Conservation (phyloP, 306 rosid genomes). For the Malus orientalis region DNA sequence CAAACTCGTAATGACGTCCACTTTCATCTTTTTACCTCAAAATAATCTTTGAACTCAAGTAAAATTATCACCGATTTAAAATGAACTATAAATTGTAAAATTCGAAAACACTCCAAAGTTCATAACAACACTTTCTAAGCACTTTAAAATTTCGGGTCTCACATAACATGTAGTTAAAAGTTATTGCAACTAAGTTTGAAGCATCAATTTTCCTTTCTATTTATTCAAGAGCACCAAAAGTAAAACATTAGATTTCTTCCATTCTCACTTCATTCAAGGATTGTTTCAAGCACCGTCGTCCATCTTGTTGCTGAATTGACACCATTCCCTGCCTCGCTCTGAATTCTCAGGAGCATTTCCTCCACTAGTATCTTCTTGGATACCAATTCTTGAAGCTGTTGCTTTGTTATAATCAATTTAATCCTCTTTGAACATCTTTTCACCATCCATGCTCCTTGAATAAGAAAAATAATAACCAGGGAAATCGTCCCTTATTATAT, state of each 20-base stretch:
- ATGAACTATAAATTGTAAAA: too few relatives aligned
- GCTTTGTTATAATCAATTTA: constrained; percentile 51
- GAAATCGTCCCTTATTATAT: background rate
- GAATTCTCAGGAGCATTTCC: constrained; percentile 33
- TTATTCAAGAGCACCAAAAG: background rate
- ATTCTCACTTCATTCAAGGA: constrained; percentile 45
- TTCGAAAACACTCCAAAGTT: too few relatives aligned
- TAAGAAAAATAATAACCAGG: too few relatives aligned
- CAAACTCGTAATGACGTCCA: too few relatives aligned
- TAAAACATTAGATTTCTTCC: background rate
- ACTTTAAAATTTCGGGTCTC: too few relatives aligned
- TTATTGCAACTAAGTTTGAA: background rate
- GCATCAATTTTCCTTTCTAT: background rate
- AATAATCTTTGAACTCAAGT: too few relatives aligned
- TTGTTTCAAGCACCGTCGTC: constrained; percentile 46
- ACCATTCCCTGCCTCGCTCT: background rate
- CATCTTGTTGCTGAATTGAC: background rate
- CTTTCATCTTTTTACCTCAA: too few relatives aligned
- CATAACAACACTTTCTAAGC: too few relatives aligned
- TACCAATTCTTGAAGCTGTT: constrained; percentile 47
- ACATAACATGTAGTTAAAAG: too few relatives aligned
- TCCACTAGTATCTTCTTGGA: constrained; percentile 37
- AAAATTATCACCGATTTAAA: too few relatives aligned
- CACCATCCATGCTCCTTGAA: background rate
- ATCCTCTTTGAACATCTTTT: constrained; percentile 35